A percentile compares a stretch with the other conserved stretches of the same genome.
Evolutionary conservation across 2,329 filamentous ascomycete species (phyloP).

Genomic region (Neocucurbitaria cava): DNA sequence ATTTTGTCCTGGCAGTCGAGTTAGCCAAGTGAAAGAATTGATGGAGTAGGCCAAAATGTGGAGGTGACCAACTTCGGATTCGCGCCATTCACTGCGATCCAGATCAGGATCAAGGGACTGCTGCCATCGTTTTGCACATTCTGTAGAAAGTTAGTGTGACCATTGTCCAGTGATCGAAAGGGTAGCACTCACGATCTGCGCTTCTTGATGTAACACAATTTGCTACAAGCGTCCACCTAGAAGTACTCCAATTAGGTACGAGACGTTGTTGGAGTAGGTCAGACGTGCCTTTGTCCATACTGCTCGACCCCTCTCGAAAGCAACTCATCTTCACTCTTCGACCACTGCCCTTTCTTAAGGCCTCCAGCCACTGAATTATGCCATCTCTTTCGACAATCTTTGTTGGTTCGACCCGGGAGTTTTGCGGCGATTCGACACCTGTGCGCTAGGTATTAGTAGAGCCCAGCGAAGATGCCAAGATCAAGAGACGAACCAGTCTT

Average conservation of each 20-base stretch:
- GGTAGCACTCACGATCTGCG: constrained; percentile 47
- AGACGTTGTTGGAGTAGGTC: background rate
- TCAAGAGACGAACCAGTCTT: constrained; percentile 32
- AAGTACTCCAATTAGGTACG: constrained; percentile 1
- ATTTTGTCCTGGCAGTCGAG: constrained; percentile 27
- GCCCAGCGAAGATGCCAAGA: too few relatives aligned
- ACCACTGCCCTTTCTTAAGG: constrained; percentile 53
- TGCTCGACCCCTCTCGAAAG: constrained; percentile 44
- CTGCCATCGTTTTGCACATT: constrained; percentile 58
- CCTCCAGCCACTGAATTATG: constrained; percentile 48
- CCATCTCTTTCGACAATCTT: constrained; percentile 56
- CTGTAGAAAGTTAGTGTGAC: constrained; percentile 28
- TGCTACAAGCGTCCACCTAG: constrained; percentile 54
- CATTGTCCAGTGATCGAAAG: background rate
- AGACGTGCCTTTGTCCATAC: constrained; percentile 45
- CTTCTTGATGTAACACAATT: constrained; percentile 48
- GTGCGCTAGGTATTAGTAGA: constrained; percentile 5
- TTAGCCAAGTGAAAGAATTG: background rate
- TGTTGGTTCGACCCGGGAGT: constrained; percentile 52
- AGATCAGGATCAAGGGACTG: constrained; percentile 53
- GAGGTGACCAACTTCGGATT: constrained; percentile 39
- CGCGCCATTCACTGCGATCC: constrained; percentile 49
- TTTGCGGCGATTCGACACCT: constrained; percentile 48
- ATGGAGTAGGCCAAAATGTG: background rate
- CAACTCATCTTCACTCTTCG: constrained; percentile 43